Evolutionary conservation across 2,329 filamentous ascomycete genomes (phyloP).

Genomic region (Aspergillus sp.): DNA sequence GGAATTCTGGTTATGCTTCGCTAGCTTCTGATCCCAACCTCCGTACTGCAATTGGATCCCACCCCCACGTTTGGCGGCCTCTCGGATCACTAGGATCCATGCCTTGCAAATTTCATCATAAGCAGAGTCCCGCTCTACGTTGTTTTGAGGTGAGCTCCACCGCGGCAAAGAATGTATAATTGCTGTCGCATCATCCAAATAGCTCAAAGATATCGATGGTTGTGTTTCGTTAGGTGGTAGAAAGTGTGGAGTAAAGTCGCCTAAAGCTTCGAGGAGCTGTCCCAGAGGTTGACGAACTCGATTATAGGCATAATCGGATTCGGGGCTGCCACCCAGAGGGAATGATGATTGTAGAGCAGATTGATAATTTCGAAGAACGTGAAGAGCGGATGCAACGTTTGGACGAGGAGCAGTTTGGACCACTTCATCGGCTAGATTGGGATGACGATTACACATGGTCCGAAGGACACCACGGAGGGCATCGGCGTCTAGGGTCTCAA

Average conservation of each 20-base stretch:
- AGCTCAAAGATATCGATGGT: constrained; percentile 77
- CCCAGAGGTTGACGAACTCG: constrained; percentile 78
- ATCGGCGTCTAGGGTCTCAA: constrained; percentile 86
- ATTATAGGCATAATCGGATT: constrained; percentile 92
- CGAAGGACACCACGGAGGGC: constrained; percentile 85
- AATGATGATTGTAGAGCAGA: constrained; percentile 74
- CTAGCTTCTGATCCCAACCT: constrained; percentile 86
- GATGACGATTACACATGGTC: constrained; percentile 85
- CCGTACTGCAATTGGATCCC: constrained; percentile 87
- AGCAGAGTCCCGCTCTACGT: constrained; percentile 88
- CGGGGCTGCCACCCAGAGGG: constrained; percentile 79
- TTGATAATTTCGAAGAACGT: constrained; percentile 81
- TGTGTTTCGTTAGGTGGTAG: constrained; percentile 88
- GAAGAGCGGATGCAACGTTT: constrained; percentile 74
- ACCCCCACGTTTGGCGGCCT: constrained; percentile 85
- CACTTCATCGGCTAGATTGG: constrained; percentile 81
- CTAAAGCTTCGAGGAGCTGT: constrained; percentile 81
- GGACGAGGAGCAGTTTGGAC: constrained; percentile 82
- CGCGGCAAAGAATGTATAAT: constrained; percentile 86
- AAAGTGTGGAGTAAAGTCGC: constrained; percentile 94
- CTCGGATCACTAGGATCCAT: constrained; percentile 87
- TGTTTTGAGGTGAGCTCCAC: constrained; percentile 86
- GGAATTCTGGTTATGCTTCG: constrained; percentile 84
- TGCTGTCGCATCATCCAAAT: constrained; percentile 84
- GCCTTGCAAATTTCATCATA: constrained; percentile 95